These are phyloP conservation scores for Apiospora saccharicola DNA, from an alignment of 2,329 filamentous ascomycete species.

Conservation along the genomic window DNA sequence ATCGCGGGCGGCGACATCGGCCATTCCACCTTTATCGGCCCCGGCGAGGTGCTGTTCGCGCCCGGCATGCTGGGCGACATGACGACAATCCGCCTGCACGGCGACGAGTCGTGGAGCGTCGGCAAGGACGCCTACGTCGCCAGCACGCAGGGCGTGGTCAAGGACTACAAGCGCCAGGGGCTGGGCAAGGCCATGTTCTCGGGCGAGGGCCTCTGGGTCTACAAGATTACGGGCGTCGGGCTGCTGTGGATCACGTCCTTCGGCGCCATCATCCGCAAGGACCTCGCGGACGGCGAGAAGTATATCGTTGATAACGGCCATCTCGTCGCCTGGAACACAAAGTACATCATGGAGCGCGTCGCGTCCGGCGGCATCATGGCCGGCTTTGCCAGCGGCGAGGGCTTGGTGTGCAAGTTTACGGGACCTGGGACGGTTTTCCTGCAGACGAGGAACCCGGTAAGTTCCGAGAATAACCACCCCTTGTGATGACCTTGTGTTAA, in stretches of 20 bases:
- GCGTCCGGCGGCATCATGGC: slow-evolving; percentile 93
- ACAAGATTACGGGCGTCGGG: slow-evolving; percentile 82
- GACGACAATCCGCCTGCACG: slow-evolving; percentile 76
- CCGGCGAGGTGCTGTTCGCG: slow-evolving; percentile 87
- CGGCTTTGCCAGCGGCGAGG: slow-evolving; percentile 81
- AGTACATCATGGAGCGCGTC: slow-evolving; percentile 89
- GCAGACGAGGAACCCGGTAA: slow-evolving; percentile 85
- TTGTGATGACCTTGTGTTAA: neutral
- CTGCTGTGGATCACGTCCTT: slow-evolving; percentile 92
- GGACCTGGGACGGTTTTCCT: slow-evolving; percentile 91
- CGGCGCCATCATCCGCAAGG: slow-evolving; percentile 93
- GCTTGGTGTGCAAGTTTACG: slow-evolving; percentile 92
- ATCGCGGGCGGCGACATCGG: slow-evolving; percentile 81
- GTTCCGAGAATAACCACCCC: slow-evolving; percentile 37
- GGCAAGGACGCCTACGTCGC: slow-evolving; percentile 88
- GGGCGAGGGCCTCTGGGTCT: slow-evolving; percentile 90
- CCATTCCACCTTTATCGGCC: slow-evolving; percentile 83
- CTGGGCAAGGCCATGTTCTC: slow-evolving; percentile 92
- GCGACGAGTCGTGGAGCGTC: slow-evolving; percentile 80
- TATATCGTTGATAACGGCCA: slow-evolving; percentile 96
- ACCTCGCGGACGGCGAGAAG: slow-evolving; percentile 77
- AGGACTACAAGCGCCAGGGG: slow-evolving; percentile 86
- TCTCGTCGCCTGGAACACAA: slow-evolving; percentile 95
- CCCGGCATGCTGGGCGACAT: slow-evolving; percentile 86
- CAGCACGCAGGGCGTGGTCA: slow-evolving; percentile 84